Evolutionary conservation across 352 stramenopile species (phyloP), one percentile per base, ranked within the genome.

Genomic region (Thraustotheca clavata): DNA sequence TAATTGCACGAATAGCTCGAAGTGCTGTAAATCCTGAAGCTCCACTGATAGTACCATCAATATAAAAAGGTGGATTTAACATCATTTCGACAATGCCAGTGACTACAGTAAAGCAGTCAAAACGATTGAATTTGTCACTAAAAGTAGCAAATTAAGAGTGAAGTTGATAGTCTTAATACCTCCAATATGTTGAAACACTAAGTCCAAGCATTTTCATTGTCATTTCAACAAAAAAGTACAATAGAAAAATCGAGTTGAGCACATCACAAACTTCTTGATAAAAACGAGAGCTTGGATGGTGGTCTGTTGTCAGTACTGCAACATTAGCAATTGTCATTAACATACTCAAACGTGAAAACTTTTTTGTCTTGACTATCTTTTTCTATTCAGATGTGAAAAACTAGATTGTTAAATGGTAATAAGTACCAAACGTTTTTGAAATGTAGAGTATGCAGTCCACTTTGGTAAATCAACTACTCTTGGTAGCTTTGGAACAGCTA

Each of bases 301-400:
- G 83, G 34, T 96, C 89, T 2, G 92, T 72, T 2, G 80, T 70
- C 27, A 97, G 68, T 34, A 94, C 74, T 2, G 70, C 68, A 0
- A 87, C 96, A 59, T 97, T 97, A n/a, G 75, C 68, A 0, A 96
- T 32, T 55, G 96, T 96, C 5, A 84, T 76, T 0, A 74, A 9
- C 78, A 91, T 89, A 46, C 90, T 88, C 34, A 87, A 69, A 7
- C 52, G 70, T 4, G 75, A 63, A 59, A 94, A 92, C 4, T 16
- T 1, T 34, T 16, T n/a, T 9, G 57, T 54, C 7, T 16, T n/a
- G 2, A 65, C 38, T 2, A 84, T 47, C n/a, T n/a, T n/a, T n/a
- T n/a, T n/a, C n/a, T n/a, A n/a, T n/a, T n/a, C n/a, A n/a, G n/a
- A n/a, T n/a, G n/a, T n/a, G n/a, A n/a, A n/a, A n/a, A n/a, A n/a